phyloP scores from a whole-genome alignment of 139 green algal species.

The Bryopsis sp. region DNA sequence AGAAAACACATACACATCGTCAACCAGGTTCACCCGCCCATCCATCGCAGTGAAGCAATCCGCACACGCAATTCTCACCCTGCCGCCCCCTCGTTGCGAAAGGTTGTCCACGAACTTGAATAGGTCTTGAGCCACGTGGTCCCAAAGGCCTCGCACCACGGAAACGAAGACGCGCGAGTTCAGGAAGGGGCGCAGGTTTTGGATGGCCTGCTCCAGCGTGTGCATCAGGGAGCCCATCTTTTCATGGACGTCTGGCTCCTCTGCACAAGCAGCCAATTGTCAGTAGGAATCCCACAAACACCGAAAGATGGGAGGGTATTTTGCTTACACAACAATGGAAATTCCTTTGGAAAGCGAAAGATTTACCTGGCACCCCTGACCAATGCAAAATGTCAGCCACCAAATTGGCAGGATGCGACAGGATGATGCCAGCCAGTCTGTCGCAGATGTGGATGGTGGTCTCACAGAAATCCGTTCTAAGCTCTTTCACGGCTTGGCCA shows the following conservation, averaged over 20 bases:
- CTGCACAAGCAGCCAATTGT: too few species aligned
- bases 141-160: slow-evolving; percentile 38
- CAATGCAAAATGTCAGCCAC: neutral
- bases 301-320: too few species aligned
- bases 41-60: neutral
- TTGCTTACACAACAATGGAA: too few species aligned
- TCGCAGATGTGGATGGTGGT: slow-evolving; percentile 26
- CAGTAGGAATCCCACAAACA: too few species aligned
- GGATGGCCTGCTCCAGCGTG: neutral
- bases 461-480: slow-evolving; percentile 41
- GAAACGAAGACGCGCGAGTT: slow-evolving; percentile 45
- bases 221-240: neutral
- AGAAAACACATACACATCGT: slow-evolving; percentile 22
- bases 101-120: slow-evolving; percentile 40
- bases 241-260: neutral
- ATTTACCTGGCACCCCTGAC: neutral
- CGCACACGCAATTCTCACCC: too few species aligned
- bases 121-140: slow-evolving; percentile 39
- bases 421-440: slow-evolving; percentile 30
- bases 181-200: slow-evolving; percentile 26
- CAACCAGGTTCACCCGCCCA: neutral
- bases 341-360: too few species aligned
- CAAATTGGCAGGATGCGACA: neutral
- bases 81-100: slow-evolving; percentile 25
- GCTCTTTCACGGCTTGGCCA: slow-evolving; percentile 44